Base-by-base conservation (phyloP, 2,329 filamentous ascomycete genomes). In the Capronia americana region DNA sequence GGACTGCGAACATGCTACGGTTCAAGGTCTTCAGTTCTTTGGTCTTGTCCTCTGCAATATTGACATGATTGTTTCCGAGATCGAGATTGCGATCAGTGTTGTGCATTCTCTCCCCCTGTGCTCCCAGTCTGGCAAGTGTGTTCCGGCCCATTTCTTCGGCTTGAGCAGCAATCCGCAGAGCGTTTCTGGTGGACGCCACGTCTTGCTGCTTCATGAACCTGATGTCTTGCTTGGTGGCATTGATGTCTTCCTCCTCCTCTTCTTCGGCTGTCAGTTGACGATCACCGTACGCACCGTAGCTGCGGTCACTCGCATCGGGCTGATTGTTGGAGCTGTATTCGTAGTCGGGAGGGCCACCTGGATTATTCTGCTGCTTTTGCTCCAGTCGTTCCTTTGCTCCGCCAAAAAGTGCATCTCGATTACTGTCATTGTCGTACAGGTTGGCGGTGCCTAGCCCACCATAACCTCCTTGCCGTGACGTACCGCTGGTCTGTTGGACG, bases 1-100 rank as follows among this genome's bases (percentile, higher is more conserved):
- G 90, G 24, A 93, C 86, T 4, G 92, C 91, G 75, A 97, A 97
- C 92, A 97, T 96, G 81, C 90, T 93, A 69, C 90, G 85, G 79
- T 97, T 96, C 57, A 96, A 83, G 0, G 87, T 92, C 81, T 94
- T 94, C 44, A 97, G 82, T 75, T 97, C 92, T 56, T 88, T 87
- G 0, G 92, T 90, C 73, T 92, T 91, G 71, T 93, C 92, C 72
- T 93, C 89, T 0, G 92, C 91, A 66, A 91, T 82, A 65, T 88
- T 87, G 73, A 91, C 92, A 75, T 93, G 89, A 69, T 89, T 90
- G n/a, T 86, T 81, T 3, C 92, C 90, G 70, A 92, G 83, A 73
- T 97, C 92, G 64, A 97, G 84, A 73, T 94, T 92, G 78, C 87
- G 87, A 77, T 96, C 92, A 0, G 90, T 92, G 74, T 93, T 92